Evolutionary conservation across 257 asterid genomes (phyloP).

Genomic region (Jaltomata sinuosa): DNA sequence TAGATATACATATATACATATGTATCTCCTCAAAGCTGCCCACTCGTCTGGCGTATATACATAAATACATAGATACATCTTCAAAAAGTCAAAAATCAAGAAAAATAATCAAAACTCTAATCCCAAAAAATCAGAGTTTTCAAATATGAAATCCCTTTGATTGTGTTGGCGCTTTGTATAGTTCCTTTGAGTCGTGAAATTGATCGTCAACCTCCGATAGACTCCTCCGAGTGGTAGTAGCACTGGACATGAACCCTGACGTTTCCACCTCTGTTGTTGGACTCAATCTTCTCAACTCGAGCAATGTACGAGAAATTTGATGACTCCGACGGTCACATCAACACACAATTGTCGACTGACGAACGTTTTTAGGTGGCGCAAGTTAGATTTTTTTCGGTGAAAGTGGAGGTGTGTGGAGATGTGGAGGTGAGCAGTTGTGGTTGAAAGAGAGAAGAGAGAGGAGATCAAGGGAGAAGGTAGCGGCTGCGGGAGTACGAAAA

Average conservation of each 20-base stretch:
- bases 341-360: constrained; percentile 73
- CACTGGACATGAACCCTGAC: constrained; percentile 63
- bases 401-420: not conserved
- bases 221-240: constrained; percentile 95
- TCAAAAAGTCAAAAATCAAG: too few relatives aligned
- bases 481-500: too few relatives aligned
- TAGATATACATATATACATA: too few relatives aligned
- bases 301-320: constrained; percentile 82
- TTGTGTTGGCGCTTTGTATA: constrained; percentile 73
- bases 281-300: constrained; percentile 71
- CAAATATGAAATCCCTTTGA: constrained; percentile 32
- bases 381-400: not conserved
- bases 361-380: not conserved
- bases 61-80: too few relatives aligned
- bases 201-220: constrained; percentile 87
- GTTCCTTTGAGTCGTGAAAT: constrained; percentile 84
- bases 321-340: constrained; percentile 74
- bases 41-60: too few relatives aligned
- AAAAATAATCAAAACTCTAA: too few relatives aligned
- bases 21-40: too few relatives aligned
- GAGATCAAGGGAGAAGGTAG: too few relatives aligned
- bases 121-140: too few relatives aligned
- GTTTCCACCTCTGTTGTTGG: constrained; percentile 66
- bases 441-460: too few relatives aligned
- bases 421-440: too few relatives aligned